Evolutionary conservation across 2,329 filamentous ascomycete genomes (phyloP), one percentile per base, ranked within the genome.

Genomic region (Cordyceps cicadae): DNA sequence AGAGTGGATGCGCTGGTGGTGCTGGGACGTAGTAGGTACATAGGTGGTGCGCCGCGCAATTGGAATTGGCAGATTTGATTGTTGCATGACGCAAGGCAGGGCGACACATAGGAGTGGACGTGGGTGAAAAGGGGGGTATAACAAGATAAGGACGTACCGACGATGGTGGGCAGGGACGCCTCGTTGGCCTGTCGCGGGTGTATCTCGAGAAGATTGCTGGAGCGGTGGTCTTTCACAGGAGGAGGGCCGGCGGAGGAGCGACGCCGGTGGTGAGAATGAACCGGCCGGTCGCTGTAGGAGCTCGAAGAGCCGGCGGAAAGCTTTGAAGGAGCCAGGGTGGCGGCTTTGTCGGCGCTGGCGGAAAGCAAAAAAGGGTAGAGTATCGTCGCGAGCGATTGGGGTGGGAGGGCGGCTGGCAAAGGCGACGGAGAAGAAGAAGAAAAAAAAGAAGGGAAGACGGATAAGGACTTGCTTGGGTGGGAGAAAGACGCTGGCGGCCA

Each of bases 251-350:
- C 74, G 54, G 80, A 78, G 61, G 79, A 81, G 70, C 77, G 77
- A 67, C 79, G 74, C 67, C 79, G 75, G 67, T 80, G 79, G 66
- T 82, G 79, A 54, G 76, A 76, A 62, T 74, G 74, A 60, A 71
- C 68, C 63, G 79, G 76, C 66, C 76, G 73, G 71, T 79, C 78
- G 74, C 75, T 78, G 67, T 77, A 78, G 67, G 81, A 81, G 72
- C 74, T 76, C 74, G 82, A 83, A 63, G 82, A 81, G 70, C 80
- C 81, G 66, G 77, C 75, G 67, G 75, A 71, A 65, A 74, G 71
- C 64, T 74, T 77, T 75, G 75, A 71, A 67, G 78, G 75, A 74
- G 79, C 81, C 81, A 85, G 78, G 66, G 75, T 80, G 73, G 66
- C 64, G 66, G 65, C 63, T 48, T 48, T 59, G 64, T 59, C 67